Percentiles rank a stretch among this genome's conserved stretches.
Evolutionary conservation across 176 grass and related monocot genomes (phyloP).

Genomic region (Juncus effusus): DNA sequence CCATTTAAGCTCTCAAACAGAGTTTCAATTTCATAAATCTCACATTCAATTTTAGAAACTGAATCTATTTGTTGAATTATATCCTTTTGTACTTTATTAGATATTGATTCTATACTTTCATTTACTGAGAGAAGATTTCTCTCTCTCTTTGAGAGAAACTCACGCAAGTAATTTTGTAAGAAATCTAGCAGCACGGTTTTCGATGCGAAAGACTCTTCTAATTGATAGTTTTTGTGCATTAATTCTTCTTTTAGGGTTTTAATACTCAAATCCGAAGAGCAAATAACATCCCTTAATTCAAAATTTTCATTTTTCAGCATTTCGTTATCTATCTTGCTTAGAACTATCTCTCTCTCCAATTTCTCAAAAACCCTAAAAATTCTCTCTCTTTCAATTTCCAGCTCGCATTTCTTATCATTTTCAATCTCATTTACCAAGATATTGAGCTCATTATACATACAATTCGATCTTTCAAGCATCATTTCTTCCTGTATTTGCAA

Average conservation of each 20-base stretch:
- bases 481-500: constrained; percentile 81
- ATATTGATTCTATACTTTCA: constrained; percentile 42
- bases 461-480: constrained; percentile 78
- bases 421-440: constrained; percentile 65
- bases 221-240: too few relatives aligned
- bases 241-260: constrained; percentile 31
- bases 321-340: constrained; percentile 51
- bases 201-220: constrained; percentile 23
- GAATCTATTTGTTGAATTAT: constrained; percentile 42
- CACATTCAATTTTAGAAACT: constrained; percentile 47
- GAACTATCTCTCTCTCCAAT: constrained; percentile 42
- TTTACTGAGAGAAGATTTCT: constrained; percentile 41
- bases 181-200: constrained; percentile 44
- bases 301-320: constrained; percentile 52
- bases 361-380: constrained; percentile 44
- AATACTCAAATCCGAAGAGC: constrained; percentile 42
- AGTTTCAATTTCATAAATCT: constrained; percentile 44
- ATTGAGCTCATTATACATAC: constrained; percentile 60
- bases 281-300: constrained; percentile 34
- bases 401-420: constrained; percentile 46
- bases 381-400: constrained; percentile 38
- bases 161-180: constrained; percentile 45
- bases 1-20: constrained; percentile 44
- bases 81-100: constrained; percentile 41
- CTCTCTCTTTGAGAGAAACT: constrained; percentile 38